Evolutionary conservation across 139 green algal species (phyloP).

Genomic region (Chlamydomonas incerta): DNA sequence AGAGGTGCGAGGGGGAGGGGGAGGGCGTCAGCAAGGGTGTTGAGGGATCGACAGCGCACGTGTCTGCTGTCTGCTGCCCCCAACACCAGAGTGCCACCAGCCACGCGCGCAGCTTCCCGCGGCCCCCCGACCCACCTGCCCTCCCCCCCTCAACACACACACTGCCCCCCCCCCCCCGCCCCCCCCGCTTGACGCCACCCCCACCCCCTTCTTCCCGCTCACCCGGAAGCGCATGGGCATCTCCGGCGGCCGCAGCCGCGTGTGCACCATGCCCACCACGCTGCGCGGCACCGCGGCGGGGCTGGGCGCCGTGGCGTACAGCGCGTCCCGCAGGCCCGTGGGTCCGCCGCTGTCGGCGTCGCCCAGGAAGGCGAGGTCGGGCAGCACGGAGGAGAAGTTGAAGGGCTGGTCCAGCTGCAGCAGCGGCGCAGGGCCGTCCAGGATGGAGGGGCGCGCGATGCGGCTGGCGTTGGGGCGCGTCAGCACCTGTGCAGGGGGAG

Average conservation of each 20-base stretch:
- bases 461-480: neutral
- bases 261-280: neutral
- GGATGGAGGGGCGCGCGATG: neutral
- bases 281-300: neutral
- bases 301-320: neutral
- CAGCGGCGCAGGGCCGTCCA: neutral
- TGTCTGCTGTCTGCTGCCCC: too few species aligned
- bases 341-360: neutral
- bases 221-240: neutral
- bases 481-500: neutral
- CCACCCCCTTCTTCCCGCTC: too few species aligned
- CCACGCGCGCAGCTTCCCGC: too few species aligned
- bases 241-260: neutral
- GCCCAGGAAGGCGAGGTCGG: neutral
- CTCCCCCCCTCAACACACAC: too few species aligned
- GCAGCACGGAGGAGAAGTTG: neutral
- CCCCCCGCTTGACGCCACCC: too few species aligned
- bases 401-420: conserved; percentile 6
- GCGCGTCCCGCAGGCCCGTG: neutral
- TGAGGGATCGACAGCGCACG: too few species aligned
- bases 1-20: too few species aligned
- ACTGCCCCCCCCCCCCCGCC: too few species aligned
- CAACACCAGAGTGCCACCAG: too few species aligned
- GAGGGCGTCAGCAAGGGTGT: too few species aligned
- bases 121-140: too few species aligned